Conservation (phyloP, 2,329 filamentous ascomycete genomes). For the Ophiostoma angusticollis region DNA sequence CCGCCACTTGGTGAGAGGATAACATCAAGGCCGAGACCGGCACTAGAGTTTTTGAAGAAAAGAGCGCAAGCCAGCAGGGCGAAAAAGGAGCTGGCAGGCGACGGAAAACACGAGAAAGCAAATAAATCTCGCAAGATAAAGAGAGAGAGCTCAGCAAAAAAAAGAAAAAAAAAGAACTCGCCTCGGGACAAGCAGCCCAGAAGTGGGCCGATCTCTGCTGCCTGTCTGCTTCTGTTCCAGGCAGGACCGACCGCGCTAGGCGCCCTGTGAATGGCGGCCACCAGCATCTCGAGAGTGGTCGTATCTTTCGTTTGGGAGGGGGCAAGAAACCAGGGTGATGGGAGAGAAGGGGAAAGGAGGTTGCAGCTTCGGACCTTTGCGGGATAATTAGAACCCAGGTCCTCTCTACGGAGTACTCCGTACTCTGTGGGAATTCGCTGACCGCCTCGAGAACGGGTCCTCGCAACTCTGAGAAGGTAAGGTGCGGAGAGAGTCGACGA, state of each 20-base stretch:
- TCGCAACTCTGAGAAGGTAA: no score
- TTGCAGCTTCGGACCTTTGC: no score
- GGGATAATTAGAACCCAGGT: no score
- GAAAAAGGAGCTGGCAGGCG: no score
- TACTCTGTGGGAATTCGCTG: conserved; percentile 1
- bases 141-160: neutral
- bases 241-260: conserved; percentile 1
- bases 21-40: no score
- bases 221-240: neutral
- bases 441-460: conserved; percentile 8
- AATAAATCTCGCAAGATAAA: neutral
- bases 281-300: no score
- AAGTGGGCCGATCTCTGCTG: conserved; percentile 11
- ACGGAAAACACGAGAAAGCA: neutral
- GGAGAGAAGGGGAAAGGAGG: no score
- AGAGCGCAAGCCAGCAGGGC: no score
- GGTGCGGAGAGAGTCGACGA: neutral
- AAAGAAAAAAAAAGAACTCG: conserved; percentile 7
- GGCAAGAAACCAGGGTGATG: neutral
- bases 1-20: no score
- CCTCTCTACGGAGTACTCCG: no score
- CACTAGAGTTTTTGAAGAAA: no score
- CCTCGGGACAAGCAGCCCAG: conserved; percentile 11
- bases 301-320: no score
- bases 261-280: conserved; percentile 4